phyloP scores from a whole-genome alignment of 306 rosid species.

The Canavalia gladiata region DNA sequence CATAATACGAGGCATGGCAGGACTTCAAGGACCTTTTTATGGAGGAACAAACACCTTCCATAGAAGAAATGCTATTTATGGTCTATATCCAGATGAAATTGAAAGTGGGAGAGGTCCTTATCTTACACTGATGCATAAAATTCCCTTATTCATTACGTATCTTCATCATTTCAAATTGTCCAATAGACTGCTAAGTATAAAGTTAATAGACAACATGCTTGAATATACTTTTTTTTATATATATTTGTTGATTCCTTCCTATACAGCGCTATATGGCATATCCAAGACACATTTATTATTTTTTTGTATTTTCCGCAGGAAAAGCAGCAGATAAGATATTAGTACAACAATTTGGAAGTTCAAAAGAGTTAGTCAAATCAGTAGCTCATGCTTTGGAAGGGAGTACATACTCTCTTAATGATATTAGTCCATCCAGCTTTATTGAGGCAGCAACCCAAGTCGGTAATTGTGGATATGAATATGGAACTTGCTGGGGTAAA shows the following conservation, averaged over 20 bases:
- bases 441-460: constrained; percentile 57
- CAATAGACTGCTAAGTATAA: neutral
- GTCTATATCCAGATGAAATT: constrained; percentile 49
- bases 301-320: constrained; percentile 34
- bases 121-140: neutral
- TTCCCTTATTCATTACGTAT: neutral
- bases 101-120: constrained; percentile 39
- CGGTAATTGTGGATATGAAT: constrained; percentile 61
- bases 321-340: constrained; percentile 45
- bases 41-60: constrained; percentile 69
- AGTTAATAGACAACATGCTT: neutral
- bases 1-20: constrained; percentile 53
- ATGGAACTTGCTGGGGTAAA: constrained; percentile 67
- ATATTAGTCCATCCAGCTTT: constrained; percentile 17
- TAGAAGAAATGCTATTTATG: constrained; percentile 70
- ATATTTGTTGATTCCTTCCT: too few species aligned
- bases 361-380: constrained; percentile 58
- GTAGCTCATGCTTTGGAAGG: constrained; percentile 54
- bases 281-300: neutral
- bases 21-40: constrained; percentile 66
- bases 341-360: constrained; percentile 58
- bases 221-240: too few species aligned
- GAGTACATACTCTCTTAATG: constrained; percentile 7
- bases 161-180: neutral
- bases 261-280: neutral